A percentile compares a stretch with the other conserved stretches of the same genome.
phyloP scores from a whole-genome alignment of 2,329 filamentous ascomycete genomes.

The Epichloe glyceriae region DNA sequence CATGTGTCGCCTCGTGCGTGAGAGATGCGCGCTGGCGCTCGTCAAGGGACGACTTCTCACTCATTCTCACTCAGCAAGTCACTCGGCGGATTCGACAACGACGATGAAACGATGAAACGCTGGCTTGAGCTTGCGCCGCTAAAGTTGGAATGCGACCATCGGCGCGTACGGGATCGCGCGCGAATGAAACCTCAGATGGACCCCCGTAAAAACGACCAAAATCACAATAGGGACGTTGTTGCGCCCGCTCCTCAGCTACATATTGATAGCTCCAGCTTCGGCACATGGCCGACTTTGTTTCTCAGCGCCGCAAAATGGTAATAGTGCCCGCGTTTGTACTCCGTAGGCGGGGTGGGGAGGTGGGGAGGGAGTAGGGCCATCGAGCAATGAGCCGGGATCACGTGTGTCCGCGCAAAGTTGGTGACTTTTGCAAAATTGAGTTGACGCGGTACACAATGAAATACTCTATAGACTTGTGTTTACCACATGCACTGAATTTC shows the following conservation, averaged over 20 bases:
- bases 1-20: not conserved
- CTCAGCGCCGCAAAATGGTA: too few relatives aligned
- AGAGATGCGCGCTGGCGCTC: too few relatives aligned
- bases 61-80: not conserved
- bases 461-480: not conserved
- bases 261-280: too few relatives aligned
- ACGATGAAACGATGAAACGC: not conserved
- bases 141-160: not conserved
- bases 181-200: too few relatives aligned
- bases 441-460: not conserved
- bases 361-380: too few relatives aligned
- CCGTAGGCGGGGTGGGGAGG: too few relatives aligned
- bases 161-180: not conserved
- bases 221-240: too few relatives aligned
- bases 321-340: too few relatives aligned
- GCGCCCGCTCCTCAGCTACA: too few relatives aligned
- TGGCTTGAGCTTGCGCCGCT: not conserved
- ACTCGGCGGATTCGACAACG: not conserved
- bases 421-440: not conserved
- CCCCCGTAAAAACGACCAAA: too few relatives aligned
- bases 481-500: not conserved
- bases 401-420: constrained; percentile 3
- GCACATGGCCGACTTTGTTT: too few relatives aligned
- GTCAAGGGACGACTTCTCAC: not conserved
- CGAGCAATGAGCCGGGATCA: not conserved